Conservation (phyloP, 176 grass and related monocot species). For the Themeda triandra region DNA sequence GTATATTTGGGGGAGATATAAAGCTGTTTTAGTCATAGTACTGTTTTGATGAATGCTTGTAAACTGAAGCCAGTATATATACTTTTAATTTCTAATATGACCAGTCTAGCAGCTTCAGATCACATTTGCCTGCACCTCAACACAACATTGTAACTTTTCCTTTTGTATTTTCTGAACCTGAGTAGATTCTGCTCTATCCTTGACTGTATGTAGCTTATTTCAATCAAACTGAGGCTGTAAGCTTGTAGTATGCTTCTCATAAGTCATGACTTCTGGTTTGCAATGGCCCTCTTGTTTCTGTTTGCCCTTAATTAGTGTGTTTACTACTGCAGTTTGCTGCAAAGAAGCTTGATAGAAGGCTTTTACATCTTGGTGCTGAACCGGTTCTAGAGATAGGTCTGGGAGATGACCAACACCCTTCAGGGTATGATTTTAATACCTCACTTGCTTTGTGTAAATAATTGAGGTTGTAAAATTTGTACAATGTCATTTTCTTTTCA, state of each 20-base stretch:
- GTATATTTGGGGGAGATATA: not conserved
- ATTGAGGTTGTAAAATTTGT: not conserved
- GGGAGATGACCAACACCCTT: slow-evolving; percentile 88
- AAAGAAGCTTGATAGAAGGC: slow-evolving; percentile 87
- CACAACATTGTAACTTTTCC: not conserved
- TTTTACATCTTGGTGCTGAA: slow-evolving; percentile 74
- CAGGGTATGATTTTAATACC: slow-evolving; percentile 62
- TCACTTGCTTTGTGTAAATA: not conserved
- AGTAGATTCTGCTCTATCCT: not conserved
- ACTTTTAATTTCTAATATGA: not conserved
- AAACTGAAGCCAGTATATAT: not conserved
- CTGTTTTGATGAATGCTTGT: not conserved
- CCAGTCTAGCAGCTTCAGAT: not conserved
- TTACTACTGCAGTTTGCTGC: slow-evolving; percentile 68
- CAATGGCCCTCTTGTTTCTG: not conserved
- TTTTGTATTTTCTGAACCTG: not conserved
- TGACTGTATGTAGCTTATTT: not conserved
- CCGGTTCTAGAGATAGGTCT: slow-evolving; percentile 74
- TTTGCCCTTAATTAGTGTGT: slow-evolving; percentile 11
- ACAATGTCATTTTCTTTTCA: not conserved
- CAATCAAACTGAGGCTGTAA: not conserved
- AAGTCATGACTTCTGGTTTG: slow-evolving; percentile 3
- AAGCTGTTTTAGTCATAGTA: not conserved
- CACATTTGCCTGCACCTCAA: not conserved
- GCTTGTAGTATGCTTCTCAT: not conserved